Base-by-base conservation (phyloP, 1,284 basidiomycete species). In the Leccinum variabile region DNA sequence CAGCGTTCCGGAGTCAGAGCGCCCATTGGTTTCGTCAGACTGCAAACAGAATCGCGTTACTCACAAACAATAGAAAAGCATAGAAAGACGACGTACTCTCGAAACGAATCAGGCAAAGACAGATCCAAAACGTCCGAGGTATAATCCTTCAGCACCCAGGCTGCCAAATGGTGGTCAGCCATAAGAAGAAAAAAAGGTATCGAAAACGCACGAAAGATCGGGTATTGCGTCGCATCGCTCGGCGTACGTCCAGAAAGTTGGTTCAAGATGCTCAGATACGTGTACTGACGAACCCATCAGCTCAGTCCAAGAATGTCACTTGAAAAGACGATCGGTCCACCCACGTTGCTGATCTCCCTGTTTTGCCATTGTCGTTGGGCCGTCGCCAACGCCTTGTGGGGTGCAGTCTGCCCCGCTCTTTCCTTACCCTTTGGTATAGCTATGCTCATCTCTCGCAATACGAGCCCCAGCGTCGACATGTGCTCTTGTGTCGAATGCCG, bases 171-270 rank as follows among this genome's bases (percentile, higher is more conserved):
- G 5, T 9, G 46, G 22, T 61, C 50, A 66, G 41, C 6, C 30
- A 35, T n/a, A n/a, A n/a, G n/a, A n/a, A n/a, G 10, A 22, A 56
- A 11, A 35, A 33, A 33, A 3, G 5, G 6, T 6, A 28, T 14
- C 11, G 58, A 44, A 62, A 28, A 79, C 87, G 64, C 69, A 92
- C 94, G 95, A 69, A 98, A 97, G 18, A 98, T 88, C 0, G 96
- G 96, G 76, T 97, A 98, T 70, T 97, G 94, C 0, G 95, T 97
- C 7, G 96, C 92, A 77, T 98, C 93, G 70, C 89, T 94, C 2
- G 94, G 93, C 1, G 94, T 96, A n/a, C 94, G 82, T 55, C 94
- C 94, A 2, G 94, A 95, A 25, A 92, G 84, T 73, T 96, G 93
- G 67, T 96, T 96, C 57, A 96, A 78, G 63, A 96, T 86, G 65